Conservation (phyloP, 2,329 filamentous ascomycete species). For the Paraphaeosphaeria minitans region DNA sequence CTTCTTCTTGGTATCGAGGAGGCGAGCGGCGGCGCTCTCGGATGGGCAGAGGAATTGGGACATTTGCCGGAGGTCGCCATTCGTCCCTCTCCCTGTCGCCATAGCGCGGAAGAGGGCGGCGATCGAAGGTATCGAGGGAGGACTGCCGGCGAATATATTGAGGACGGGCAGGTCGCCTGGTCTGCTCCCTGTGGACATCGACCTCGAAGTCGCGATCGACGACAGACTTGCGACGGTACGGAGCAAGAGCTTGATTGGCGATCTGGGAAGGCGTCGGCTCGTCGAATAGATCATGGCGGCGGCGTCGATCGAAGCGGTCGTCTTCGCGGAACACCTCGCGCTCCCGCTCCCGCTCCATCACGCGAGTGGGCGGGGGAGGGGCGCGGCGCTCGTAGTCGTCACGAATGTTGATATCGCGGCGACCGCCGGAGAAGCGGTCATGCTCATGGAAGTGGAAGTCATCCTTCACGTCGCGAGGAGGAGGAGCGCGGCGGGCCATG, state of each 20-base stretch:
- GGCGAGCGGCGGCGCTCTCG: constrained; percentile 55
- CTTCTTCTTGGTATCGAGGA: constrained; percentile 68
- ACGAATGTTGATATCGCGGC: constrained; percentile 50
- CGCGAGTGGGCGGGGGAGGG: constrained; percentile 27
- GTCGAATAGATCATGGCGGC: constrained; percentile 53
- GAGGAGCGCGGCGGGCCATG: constrained; percentile 38
- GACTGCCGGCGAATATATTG: constrained; percentile 79
- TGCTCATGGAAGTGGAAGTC: constrained; percentile 51
- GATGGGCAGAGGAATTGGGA: constrained; percentile 69
- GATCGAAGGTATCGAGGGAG: constrained; percentile 88
- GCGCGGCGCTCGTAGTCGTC: constrained; percentile 50
- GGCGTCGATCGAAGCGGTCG: constrained; percentile 53
- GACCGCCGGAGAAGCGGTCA: constrained; percentile 49
- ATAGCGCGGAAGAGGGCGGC: constrained; percentile 66
- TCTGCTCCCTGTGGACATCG: constrained; percentile 44
- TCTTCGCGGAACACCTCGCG: constrained; percentile 63
- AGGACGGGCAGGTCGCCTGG: constrained; percentile 64
- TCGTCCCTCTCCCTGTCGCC: constrained; percentile 62
- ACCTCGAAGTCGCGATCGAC: constrained; percentile 62
- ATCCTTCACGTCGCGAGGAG: constrained; percentile 40
- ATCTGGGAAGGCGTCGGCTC: constrained; percentile 54
- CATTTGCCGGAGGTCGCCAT: constrained; percentile 69
- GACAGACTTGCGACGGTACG: constrained; percentile 64
- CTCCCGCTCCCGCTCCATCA: constrained; percentile 54
- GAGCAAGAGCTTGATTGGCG: constrained; percentile 59